Base-by-base conservation (phyloP, 2,329 filamentous ascomycete species). In the Elsinoe australis region DNA sequence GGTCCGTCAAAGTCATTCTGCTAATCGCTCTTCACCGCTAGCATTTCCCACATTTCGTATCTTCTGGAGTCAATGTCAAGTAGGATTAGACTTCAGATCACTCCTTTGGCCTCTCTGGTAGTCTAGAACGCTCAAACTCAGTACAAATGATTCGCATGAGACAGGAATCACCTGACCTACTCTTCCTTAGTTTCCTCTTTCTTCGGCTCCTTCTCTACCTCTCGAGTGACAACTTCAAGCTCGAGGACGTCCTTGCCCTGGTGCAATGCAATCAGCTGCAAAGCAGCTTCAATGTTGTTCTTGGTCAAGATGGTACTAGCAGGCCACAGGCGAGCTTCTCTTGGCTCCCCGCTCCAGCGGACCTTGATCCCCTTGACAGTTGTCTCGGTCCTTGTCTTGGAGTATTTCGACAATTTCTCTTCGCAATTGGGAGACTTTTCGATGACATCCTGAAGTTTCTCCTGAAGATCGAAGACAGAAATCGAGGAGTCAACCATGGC, bases 171-270 rank as follows among this genome's bases (percentile, higher is more conserved):
- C 24, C 17, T 29, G 39, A 44, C 39, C 39, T 44, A 44, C 39
- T 44, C 33, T 19, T 36, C 28, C 39, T 44, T 44, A 14, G 10
- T 36, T 15, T 26, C 36, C n/a, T n/a, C n/a, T n/a, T n/a, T n/a
- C n/a, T n/a, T n/a, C n/a, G n/a, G n/a, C 21, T 44, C 39, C 12
- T 9, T 26, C 24, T 44, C 28, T 14, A 44, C 17, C 10, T 44
- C 39, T 12, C 17, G 12, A 19, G 39, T 44, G 21, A 49, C 45
- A 22, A 64, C 35, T 46, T 60, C 59, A 3, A 65, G 58, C 46
- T 65, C 62, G 35, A 66, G 54, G 10, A 63, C 58, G 51, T 66
- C 64, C 53, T 59, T 59, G 32, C 60, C 62, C 7, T 57, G 55
- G 14, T 61, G 59, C 28, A 55, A 50, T 9, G 54, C 53, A 56